Percentiles rank a stretch among this genome's conserved stretches.
Conservation (phyloP, 2,329 filamentous ascomycete species). For the Ramularia collo-cygni region DNA sequence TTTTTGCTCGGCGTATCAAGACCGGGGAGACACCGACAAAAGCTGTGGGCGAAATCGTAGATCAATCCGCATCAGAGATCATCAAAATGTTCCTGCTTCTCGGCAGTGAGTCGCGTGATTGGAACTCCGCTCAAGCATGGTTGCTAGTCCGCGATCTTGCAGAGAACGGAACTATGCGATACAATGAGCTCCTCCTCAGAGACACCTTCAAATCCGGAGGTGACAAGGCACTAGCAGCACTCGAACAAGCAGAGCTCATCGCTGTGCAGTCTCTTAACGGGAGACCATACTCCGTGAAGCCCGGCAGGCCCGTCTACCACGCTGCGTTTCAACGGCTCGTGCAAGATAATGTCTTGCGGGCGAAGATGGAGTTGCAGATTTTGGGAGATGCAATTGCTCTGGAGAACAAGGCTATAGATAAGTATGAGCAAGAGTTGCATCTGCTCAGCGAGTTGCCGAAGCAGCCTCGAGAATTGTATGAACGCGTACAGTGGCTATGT, state of each 20-base stretch:
- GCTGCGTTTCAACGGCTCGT: slow-evolving; percentile 71
- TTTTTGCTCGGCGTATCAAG: slow-evolving; percentile 82
- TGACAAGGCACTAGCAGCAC: slow-evolving; percentile 68
- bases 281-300: slow-evolving; percentile 67
- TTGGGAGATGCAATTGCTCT: slow-evolving; percentile 62
- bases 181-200: slow-evolving; percentile 77
- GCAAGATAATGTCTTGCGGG: slow-evolving; percentile 63
- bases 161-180: slow-evolving; percentile 60
- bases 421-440: slow-evolving; percentile 70
- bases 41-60: slow-evolving; percentile 81
- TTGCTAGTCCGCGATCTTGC: slow-evolving; percentile 74
- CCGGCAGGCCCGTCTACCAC: slow-evolving; percentile 79
- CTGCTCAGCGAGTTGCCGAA: slow-evolving; percentile 64
- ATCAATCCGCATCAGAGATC: slow-evolving; percentile 82
- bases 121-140: slow-evolving; percentile 87
- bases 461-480: slow-evolving; percentile 60
- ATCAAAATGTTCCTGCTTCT: slow-evolving; percentile 82
- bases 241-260: slow-evolving; percentile 83
- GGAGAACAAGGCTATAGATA: slow-evolving; percentile 68
- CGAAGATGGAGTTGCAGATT: slow-evolving; percentile 62
- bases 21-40: slow-evolving; percentile 74
- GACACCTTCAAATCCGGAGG: slow-evolving; percentile 66
- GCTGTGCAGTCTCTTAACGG: slow-evolving; percentile 66
- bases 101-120: slow-evolving; percentile 53
- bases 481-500: slow-evolving; percentile 65